These are phyloP conservation scores for Linnemannia exigua DNA, from an alignment of 192 early-diverging fungal genomes.

Conservation along the genomic window DNA sequence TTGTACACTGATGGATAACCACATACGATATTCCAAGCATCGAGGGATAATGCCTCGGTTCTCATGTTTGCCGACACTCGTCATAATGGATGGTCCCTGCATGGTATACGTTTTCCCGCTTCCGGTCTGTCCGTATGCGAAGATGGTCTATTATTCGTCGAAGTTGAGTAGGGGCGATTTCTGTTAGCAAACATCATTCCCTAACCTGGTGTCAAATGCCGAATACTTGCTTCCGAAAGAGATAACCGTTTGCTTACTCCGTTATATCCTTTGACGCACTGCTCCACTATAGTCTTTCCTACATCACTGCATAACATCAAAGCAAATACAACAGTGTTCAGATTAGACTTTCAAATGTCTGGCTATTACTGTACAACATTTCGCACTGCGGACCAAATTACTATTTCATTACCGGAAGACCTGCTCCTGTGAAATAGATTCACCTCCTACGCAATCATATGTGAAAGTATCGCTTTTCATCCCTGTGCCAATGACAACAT, in stretches of 20 bases:
- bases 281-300: constrained; percentile 73
- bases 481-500: constrained; percentile 60
- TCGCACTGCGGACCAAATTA: constrained; percentile 56
- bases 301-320: constrained; percentile 44
- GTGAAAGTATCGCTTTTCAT: constrained; percentile 73
- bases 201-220: neutral
- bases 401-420: constrained; percentile 47
- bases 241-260: constrained; percentile 48
- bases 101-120: constrained; percentile 85
- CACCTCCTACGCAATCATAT: constrained; percentile 75
- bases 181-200: neutral
- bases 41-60: constrained; percentile 75
- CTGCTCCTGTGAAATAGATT: constrained; percentile 64
- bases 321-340: constrained; percentile 5
- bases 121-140: constrained; percentile 83
- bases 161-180: neutral
- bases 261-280: constrained; percentile 79
- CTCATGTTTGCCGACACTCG: constrained; percentile 79
- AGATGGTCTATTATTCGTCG: constrained; percentile 63
- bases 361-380: neutral
- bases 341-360: neutral
- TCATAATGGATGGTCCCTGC: constrained; percentile 83
- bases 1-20: neutral
- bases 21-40: constrained; percentile 69
- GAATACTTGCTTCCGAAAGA: neutral